phyloP scores from a whole-genome alignment of 176 grass and related monocot genomes.

The Ampelocalamus luodianensis region DNA sequence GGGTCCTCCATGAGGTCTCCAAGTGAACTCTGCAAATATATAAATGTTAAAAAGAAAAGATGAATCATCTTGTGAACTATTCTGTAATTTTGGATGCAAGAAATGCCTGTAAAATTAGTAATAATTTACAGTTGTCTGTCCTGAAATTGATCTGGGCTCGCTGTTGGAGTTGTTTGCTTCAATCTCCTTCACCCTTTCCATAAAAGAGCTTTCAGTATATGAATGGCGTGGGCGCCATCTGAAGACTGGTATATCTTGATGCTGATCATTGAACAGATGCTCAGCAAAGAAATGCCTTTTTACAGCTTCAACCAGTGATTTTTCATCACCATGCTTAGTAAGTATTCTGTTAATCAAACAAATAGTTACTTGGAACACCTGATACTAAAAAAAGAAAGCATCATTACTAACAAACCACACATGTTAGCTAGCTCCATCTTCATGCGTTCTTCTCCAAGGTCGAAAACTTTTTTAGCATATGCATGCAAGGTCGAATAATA shows the following conservation, averaged over 20 bases:
- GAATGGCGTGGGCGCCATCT: conserved; percentile 64
- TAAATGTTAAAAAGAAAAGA: neutral
- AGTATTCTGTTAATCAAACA: conserved; percentile 62
- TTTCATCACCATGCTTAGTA: conserved; percentile 60
- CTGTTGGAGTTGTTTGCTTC: conserved; percentile 28
- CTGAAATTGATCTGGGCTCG: conserved; percentile 32
- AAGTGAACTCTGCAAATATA: conserved; percentile 40
- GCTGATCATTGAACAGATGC: conserved; percentile 71
- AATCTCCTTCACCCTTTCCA: conserved; percentile 47
- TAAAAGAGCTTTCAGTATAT: conserved; percentile 48
- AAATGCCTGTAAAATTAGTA: conserved; percentile 31
- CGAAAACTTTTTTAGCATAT: neutral
- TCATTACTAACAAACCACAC: conserved; percentile 24
- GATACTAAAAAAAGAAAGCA: neutral
- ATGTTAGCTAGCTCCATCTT: conserved; percentile 56
- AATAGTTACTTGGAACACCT: conserved; percentile 25
- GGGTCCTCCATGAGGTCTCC: conserved; percentile 69
- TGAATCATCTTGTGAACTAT: neutral
- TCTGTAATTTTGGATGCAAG: too few species aligned
- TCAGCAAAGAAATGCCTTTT: conserved; percentile 71
- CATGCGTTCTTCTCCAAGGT: conserved; percentile 30
- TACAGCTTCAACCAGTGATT: conserved; percentile 50
- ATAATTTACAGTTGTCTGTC: conserved; percentile 36
- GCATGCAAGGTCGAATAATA: neutral
- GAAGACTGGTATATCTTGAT: conserved; percentile 65